These are phyloP conservation scores for Friedmanniomyces endolithicus DNA, from an alignment of 495 filamentous ascomycete genomes.

Conservation along the genomic window DNA sequence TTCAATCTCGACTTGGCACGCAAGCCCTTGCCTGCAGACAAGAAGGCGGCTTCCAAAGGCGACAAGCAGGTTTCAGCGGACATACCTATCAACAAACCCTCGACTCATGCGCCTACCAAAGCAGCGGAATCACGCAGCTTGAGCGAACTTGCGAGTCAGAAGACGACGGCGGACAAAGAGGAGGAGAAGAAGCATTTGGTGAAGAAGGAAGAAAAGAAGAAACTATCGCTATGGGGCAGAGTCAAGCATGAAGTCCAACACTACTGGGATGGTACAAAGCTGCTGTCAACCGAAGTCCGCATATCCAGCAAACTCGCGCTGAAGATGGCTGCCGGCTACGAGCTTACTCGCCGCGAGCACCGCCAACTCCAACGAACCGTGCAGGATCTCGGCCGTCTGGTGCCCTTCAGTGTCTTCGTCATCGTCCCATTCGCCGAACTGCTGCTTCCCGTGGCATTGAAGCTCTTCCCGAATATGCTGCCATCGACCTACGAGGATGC, in stretches of 20 bases:
- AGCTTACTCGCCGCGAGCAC: constrained; percentile 85
- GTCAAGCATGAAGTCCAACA: constrained; percentile 84
- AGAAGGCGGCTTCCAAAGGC: constrained; percentile 13
- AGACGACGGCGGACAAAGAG: constrained; percentile 32
- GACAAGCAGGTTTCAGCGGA: constrained; percentile 15
- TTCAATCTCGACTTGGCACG: constrained; percentile 87
- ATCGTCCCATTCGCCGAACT: constrained; percentile 94
- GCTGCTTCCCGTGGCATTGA: constrained; percentile 84
- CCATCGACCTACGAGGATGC: constrained; percentile 95
- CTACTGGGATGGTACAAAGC: constrained; percentile 99
- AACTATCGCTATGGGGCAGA: constrained; percentile 78
- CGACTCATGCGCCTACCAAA: constrained; percentile 34
- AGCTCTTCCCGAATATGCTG: constrained; percentile 90
- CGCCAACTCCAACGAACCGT: constrained; percentile 85
- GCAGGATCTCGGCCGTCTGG: constrained; percentile 80
- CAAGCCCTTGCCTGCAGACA: constrained; percentile 45
- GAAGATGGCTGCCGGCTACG: constrained; percentile 97
- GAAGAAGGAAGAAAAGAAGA: constrained; percentile 70
- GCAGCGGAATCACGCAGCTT: constrained; percentile 35
- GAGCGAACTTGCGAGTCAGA: constrained; percentile 37
- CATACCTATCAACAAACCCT: constrained; percentile 29
- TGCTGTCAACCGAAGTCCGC: constrained; percentile 80
- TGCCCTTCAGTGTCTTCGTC: constrained; percentile 93
- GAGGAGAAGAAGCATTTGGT: constrained; percentile 42
- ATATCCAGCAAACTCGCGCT: constrained; percentile 83